A percentile compares a stretch with the other conserved stretches of the same genome.
Conservation (phyloP, 2,329 filamentous ascomycete genomes). For the Nigrospora osmanthi region DNA sequence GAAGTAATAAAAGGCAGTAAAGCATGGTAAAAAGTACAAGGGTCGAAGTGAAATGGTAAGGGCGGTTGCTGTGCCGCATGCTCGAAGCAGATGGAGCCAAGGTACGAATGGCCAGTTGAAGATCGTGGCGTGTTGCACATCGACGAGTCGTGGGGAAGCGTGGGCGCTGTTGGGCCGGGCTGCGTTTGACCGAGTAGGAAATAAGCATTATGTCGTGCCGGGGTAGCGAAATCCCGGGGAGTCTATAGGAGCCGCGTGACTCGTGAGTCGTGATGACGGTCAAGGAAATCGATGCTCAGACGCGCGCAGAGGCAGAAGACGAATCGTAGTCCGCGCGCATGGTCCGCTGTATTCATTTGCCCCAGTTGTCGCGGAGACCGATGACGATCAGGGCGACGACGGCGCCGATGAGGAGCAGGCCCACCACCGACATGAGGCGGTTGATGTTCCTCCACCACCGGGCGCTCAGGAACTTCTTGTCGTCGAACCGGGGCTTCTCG, state of each 20-base stretch:
- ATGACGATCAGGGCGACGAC: slow-evolving; percentile 43
- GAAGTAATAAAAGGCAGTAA: no score
- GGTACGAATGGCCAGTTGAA: not conserved
- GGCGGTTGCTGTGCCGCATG: not conserved
- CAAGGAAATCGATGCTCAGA: not conserved
- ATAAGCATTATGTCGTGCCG: not conserved
- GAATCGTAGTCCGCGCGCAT: not conserved
- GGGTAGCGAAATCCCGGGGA: not conserved
- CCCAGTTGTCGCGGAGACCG: slow-evolving; percentile 44
- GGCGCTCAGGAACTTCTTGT: slow-evolving; percentile 41
- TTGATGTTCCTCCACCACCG: slow-evolving; percentile 55
- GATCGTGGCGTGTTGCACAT: not conserved
- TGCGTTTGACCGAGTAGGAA: not conserved
- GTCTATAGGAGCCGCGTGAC: not conserved
- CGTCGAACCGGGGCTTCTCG: slow-evolving; percentile 22
- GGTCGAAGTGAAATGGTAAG: no score
- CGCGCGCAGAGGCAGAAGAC: not conserved
- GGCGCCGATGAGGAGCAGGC: slow-evolving; percentile 44
- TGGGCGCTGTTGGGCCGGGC: not conserved
- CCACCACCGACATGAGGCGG: slow-evolving; percentile 48
- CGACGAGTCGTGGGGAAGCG: not conserved
- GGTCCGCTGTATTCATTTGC: slow-evolving; percentile 7
- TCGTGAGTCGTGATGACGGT: slow-evolving; percentile 1
- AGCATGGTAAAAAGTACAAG: no score
- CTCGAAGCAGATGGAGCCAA: not conserved